A percentile compares a stretch with the other conserved stretches of the same genome.
phyloP scores from a whole-genome alignment of 75 land plant species.

The Pinus taeda region DNA sequence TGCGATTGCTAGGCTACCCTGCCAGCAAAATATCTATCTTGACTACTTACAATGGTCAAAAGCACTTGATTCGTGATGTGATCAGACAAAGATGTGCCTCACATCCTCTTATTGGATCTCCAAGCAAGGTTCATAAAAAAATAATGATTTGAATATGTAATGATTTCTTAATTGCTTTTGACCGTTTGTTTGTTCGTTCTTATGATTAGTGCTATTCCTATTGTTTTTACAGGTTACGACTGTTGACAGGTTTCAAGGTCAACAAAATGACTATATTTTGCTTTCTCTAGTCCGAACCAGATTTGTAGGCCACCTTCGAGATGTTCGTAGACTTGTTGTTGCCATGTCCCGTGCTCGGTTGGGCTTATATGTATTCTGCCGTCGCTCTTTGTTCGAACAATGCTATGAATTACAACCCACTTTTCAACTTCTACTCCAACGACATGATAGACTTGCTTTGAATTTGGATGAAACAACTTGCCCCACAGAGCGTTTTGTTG shows the following conservation, averaged over 20 bases:
- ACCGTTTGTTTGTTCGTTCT: background rate
- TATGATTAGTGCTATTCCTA: background rate
- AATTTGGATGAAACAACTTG: slow-evolving; percentile 54
- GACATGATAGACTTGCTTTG: slow-evolving; percentile 75
- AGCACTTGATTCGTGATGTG: slow-evolving; percentile 96
- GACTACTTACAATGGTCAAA: slow-evolving; percentile 98
- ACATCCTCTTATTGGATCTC: slow-evolving; percentile 76
- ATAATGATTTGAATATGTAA: background rate
- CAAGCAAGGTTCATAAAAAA: slow-evolving; percentile 65
- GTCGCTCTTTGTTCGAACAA: slow-evolving; percentile 90
- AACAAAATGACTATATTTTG: slow-evolving; percentile 94
- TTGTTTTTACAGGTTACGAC: slow-evolving; percentile 64
- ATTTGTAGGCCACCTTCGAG: slow-evolving; percentile 93
- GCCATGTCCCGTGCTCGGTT: slow-evolving; percentile 99
- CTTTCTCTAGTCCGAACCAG: slow-evolving; percentile 93
- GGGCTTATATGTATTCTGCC: slow-evolving; percentile 88
- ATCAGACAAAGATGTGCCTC: slow-evolving; percentile 65
- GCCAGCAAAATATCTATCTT: slow-evolving; percentile 95
- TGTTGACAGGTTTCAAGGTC: slow-evolving; percentile 98
- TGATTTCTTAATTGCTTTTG: background rate
- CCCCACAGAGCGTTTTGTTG: slow-evolving; percentile 65
- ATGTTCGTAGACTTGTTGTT: slow-evolving; percentile 93
- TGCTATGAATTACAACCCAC: slow-evolving; percentile 98
- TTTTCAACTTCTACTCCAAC: slow-evolving; percentile 75
- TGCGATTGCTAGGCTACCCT: slow-evolving; percentile 95